Evolutionary conservation across 129 eudicot species (phyloP).

Genomic region (Artemisia tridentata): DNA sequence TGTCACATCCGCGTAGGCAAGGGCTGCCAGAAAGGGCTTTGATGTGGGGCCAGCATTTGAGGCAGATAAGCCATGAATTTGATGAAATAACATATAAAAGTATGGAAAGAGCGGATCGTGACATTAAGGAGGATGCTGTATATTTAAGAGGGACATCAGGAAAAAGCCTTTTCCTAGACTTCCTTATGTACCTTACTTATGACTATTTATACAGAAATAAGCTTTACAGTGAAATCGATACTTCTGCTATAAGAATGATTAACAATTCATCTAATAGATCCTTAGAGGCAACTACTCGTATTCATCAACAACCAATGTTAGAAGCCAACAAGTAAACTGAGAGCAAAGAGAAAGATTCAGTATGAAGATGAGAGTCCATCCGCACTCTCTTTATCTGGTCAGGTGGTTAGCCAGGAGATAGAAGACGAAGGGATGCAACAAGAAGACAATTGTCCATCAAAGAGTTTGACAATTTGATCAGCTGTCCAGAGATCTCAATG

Average conservation of each 20-base stretch:
- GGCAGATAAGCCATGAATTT: conserved; percentile 59
- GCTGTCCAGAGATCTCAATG: conserved; percentile 10
- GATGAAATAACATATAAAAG: conserved; percentile 74
- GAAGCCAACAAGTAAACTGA: conserved; percentile 30
- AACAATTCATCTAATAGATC: conserved; percentile 33
- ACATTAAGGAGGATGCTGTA: conserved; percentile 43
- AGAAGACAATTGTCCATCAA: background rate
- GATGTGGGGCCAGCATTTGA: conserved; percentile 85
- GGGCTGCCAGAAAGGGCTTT: conserved; percentile 74
- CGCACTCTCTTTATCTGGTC: background rate
- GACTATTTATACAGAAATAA: conserved; percentile 57
- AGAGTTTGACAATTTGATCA: conserved; percentile 14
- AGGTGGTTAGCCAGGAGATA: background rate
- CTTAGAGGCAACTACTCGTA: conserved; percentile 26
- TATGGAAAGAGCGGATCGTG: conserved; percentile 60
- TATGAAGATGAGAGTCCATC: conserved; percentile 9
- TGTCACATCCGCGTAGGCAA: conserved; percentile 76
- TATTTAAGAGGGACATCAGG: conserved; percentile 50
- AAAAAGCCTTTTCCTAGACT: conserved; percentile 66
- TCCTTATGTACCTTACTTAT: conserved; percentile 76
- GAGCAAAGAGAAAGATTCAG: conserved; percentile 16
- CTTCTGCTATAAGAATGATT: conserved; percentile 31
- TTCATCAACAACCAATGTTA: conserved; percentile 25
- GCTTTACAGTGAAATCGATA: conserved; percentile 28
- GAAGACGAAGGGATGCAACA: no score